These are phyloP conservation scores for Fusarium aywerte DNA, from an alignment of 2,329 filamentous ascomycete genomes.

Conservation along the genomic window DNA sequence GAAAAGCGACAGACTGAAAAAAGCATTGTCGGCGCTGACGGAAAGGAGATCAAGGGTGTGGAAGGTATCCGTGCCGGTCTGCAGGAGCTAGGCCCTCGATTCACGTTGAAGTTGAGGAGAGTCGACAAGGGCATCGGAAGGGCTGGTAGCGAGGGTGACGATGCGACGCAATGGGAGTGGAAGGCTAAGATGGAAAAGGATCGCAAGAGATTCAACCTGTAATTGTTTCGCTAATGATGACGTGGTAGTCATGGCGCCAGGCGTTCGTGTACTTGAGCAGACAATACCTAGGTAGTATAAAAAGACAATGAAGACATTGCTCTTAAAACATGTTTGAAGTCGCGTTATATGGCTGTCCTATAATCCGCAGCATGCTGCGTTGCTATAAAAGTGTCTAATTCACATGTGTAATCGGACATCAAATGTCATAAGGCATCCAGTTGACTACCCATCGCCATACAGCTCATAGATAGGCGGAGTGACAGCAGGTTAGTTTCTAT, in stretches of 20 bases:
- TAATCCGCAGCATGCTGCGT: background rate
- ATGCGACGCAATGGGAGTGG: constrained; percentile 95
- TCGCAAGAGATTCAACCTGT: constrained; percentile 93
- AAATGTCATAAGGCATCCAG: background rate
- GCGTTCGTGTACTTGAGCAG: constrained; percentile 28
- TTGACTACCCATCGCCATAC: no score
- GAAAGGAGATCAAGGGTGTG: constrained; percentile 83
- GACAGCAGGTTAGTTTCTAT: background rate
- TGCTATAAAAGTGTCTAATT: background rate
- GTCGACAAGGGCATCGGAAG: constrained; percentile 88
- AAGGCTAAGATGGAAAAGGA: constrained; percentile 95
- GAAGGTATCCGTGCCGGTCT: constrained; percentile 87
- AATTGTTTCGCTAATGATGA: constrained; percentile 40
- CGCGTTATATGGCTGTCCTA: background rate
- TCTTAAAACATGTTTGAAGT: background rate
- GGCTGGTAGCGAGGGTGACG: constrained; percentile 73
- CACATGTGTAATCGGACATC: background rate
- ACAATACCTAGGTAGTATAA: constrained; percentile 10
- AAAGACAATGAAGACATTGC: background rate
- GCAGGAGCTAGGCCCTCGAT: constrained; percentile 87
- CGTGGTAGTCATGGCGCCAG: constrained; percentile 14
- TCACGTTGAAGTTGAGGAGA: constrained; percentile 81
- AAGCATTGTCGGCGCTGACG: constrained; percentile 82
- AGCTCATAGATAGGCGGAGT: background rate
- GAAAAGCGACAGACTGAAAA: constrained; percentile 90